Base-by-base conservation (phyloP, 345 rosid genomes). In the Cardamine occulta region DNA sequence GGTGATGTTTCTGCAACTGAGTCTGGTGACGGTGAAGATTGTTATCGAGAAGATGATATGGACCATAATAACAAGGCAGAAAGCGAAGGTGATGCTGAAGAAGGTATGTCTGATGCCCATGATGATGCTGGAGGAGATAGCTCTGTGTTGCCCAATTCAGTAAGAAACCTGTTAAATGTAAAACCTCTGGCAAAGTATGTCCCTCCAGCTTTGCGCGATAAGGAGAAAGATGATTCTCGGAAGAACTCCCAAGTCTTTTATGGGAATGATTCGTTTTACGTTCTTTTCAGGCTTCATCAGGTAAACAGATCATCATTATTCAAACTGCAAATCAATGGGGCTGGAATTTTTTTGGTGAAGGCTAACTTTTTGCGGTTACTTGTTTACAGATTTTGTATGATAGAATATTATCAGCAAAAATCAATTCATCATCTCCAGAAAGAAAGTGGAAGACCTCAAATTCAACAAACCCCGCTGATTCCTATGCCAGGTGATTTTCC, bases 11-110 rank as follows among this genome's bases (percentile, higher is more conserved):
- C 95, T 62, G 95, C 88, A 73, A 93, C 91, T 29, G 95, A 88
- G 82, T 91, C 96, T 54, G 96, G 84, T 73, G 93, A 90, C 58
- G 96, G 84, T 42, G 96, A 89, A 78, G 97, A 87, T 55, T 82
- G 88, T 82, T 91, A 93, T 24, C 88, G 74, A 26, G 93, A 85
- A 77, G 91, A 89, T 82, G 95, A 88, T 57, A 86, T 85, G 52
- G 89, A 85, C 40, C 88, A 82, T 74, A 88, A 87, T 71, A 84
- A 84, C 70, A 86, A 91, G 79, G 99, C 82, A 51, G 98, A 95
- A 85, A 92, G 94, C 58, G 96, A 95, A 88, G 98, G 91, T 67
- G 98, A 92, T 76, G 99, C 91, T 45, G 96, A 88, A 81, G 96
- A 70, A 63, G 76, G 48, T 34, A 37, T 65, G 37, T 63, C 62